Evolutionary conservation across 257 asterid genomes (phyloP).

Genomic region (Plantago elongata): DNA sequence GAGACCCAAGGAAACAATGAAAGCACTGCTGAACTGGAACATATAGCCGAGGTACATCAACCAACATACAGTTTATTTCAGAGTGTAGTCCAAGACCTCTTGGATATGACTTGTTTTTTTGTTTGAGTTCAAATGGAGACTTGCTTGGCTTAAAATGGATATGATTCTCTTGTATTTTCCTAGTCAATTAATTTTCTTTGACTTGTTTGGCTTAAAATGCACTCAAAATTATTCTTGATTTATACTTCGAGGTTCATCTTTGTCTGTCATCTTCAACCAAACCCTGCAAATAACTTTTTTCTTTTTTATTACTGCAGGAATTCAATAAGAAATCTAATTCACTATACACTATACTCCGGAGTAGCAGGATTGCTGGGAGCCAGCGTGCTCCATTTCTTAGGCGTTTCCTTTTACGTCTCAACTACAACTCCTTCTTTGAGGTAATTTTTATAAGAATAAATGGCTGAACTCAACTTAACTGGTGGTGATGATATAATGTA

Average conservation of each 20-base stretch:
- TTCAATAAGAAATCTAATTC: conserved; percentile 95
- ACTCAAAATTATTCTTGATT: neutral
- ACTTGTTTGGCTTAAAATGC: neutral
- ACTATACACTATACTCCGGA: conserved; percentile 84
- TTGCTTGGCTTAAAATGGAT: neutral
- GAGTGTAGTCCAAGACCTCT: conserved; percentile 2
- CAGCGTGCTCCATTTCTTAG: conserved; percentile 97
- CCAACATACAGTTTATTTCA: conserved; percentile 19
- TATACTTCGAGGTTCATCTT: neutral
- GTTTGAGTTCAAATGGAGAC: neutral
- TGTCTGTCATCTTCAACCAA: neutral
- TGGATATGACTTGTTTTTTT: neutral
- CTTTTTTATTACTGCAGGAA: conserved; percentile 46
- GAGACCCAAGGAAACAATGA: conserved; percentile 69
- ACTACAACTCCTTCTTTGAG: conserved; percentile 93
- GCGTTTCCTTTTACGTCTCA: conserved; percentile 95
- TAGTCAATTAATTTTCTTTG: neutral
- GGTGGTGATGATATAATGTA: conserved; percentile 4
- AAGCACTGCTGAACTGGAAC: conserved; percentile 65
- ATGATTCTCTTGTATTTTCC: neutral
- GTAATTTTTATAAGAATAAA: conserved; percentile 25
- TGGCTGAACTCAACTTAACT: conserved; percentile 4
- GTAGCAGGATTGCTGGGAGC: conserved; percentile 97
- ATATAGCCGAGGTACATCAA: conserved; percentile 74
- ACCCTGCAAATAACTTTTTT: neutral